These are phyloP conservation scores for Plectosphaerella sp. DNA, from an alignment of 2,329 filamentous ascomycete genomes.

Conservation along the genomic window DNA sequence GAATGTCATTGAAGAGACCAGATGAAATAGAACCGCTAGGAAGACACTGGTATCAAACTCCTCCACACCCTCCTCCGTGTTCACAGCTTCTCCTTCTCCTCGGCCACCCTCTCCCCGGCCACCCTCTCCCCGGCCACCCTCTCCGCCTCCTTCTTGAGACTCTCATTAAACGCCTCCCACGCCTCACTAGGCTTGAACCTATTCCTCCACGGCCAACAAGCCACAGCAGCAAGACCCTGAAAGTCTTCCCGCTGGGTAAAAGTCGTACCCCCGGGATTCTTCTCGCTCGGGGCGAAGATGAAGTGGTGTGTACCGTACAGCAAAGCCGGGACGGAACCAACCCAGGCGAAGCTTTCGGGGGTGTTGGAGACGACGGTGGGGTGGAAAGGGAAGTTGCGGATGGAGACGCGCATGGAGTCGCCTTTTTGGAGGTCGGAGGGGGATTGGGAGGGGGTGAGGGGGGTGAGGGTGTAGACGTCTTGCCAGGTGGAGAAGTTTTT, in stretches of 20 bases:
- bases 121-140: background rate
- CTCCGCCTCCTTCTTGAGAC: slow-evolving; percentile 6
- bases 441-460: background rate
- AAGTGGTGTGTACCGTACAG: slow-evolving; percentile 15
- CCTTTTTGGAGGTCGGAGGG: background rate
- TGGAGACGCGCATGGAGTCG: background rate
- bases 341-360: slow-evolving; percentile 12
- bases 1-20: too few relatives aligned
- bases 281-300: slow-evolving; percentile 13
- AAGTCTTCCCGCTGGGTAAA: slow-evolving; percentile 16
- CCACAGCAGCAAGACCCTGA: slow-evolving; percentile 6
- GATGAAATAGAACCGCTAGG: too few relatives aligned
- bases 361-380: slow-evolving; percentile 3
- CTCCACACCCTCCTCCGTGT: too few relatives aligned
- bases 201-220: slow-evolving; percentile 6
- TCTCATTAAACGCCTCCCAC: slow-evolving; percentile 5
- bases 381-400: background rate
- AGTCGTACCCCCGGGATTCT: slow-evolving; percentile 13
- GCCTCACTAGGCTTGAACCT: slow-evolving; percentile 1
- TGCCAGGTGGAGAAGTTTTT: background rate
- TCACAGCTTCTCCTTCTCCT: too few relatives aligned
- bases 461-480: background rate
- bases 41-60: background rate
- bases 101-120: too few relatives aligned
- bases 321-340: slow-evolving; percentile 11